These are phyloP conservation scores for Nigrospora sphaerica DNA, from an alignment of 2,329 filamentous ascomycete genomes.

Conservation along the genomic window DNA sequence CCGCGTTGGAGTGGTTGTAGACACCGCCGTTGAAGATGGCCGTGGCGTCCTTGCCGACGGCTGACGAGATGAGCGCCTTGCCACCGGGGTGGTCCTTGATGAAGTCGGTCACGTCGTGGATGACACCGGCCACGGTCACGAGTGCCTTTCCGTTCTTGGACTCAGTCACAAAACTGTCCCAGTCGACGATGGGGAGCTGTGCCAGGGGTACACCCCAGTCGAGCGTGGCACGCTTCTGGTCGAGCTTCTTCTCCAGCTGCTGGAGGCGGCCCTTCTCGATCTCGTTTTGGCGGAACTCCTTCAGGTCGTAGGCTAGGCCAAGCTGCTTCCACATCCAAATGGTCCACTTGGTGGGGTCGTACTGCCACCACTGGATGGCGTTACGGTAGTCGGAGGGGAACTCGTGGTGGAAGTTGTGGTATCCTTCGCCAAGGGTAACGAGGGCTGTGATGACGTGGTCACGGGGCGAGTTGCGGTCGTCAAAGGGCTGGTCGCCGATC, in stretches of 20 bases:
- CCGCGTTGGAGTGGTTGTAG: too few relatives aligned
- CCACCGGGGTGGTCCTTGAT: slow-evolving; percentile 63
- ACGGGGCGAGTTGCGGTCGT: slow-evolving; percentile 63
- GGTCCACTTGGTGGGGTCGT: slow-evolving; percentile 64
- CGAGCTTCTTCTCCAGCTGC: slow-evolving; percentile 62
- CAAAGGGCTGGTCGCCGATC: slow-evolving; percentile 59
- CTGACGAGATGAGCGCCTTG: slow-evolving; percentile 57
- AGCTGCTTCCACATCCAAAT: slow-evolving; percentile 63
- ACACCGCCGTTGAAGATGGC: slow-evolving; percentile 67
- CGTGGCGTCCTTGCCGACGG: slow-evolving; percentile 59
- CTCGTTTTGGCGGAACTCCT: slow-evolving; percentile 59
- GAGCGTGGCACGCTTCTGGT: slow-evolving; percentile 53
- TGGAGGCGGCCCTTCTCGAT: slow-evolving; percentile 63
- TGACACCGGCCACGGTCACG: too few relatives aligned
- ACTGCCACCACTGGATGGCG: slow-evolving; percentile 63
- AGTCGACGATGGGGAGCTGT: slow-evolving; percentile 28
- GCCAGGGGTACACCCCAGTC: slow-evolving; percentile 62
- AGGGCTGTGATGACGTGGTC: slow-evolving; percentile 62
- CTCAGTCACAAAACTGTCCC: slow-evolving; percentile 58
- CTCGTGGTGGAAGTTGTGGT: too few relatives aligned
- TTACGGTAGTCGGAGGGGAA: slow-evolving; percentile 68
- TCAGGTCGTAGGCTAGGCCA: too few relatives aligned
- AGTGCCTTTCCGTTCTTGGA: slow-evolving; percentile 56
- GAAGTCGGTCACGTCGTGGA: slow-evolving; percentile 59
- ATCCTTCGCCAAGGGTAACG: slow-evolving; percentile 59